Base-by-base conservation (phyloP, 2,329 filamentous ascomycete genomes). In the Nigrospora osmanthi region DNA sequence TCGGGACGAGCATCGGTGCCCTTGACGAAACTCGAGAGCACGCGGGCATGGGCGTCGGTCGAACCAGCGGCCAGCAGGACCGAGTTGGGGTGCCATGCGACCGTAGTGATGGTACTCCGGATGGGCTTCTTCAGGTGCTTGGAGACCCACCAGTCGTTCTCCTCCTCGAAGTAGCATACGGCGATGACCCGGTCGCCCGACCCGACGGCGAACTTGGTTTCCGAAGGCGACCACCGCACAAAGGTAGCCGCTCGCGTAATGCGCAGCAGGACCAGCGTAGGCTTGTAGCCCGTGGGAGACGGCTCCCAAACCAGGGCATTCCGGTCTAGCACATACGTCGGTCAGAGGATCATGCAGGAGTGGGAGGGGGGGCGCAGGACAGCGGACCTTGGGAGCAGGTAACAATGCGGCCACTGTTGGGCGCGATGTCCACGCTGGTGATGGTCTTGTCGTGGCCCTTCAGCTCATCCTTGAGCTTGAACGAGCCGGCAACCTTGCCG, bases 91-190 rank as follows among this genome's bases (percentile, higher is more conserved):
- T 98, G 93, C 93, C 93, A 98, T 46, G 85, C 84, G 38, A 98
- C 81, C 14, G 87, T 89, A 45, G 93, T 97, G 58, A 98, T 91
- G 46, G 93, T 98, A 64, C 89, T 95, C 54, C 91, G 87, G 58
- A 98, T 95, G 16, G 93, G 93, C 78, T 97, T 98, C 81, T 97
- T 97, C 61, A 98, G 71, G 69, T 98, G 93, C 76, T 98, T 98
- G 34, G 90, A 96, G 36, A 98, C 91, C 93, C 93, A 98, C 93
- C 93, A 98, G 73, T 98, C 90, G 68, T 98, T 96, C 68, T 98
- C 93, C 65, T 95, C 88, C 63, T 98, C 93, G 58, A 98, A 98
- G 73, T 97, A 97, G 76, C 93, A 98, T 56, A 97, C 80, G 35
- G 93, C 89, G 58, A 98, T 95, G 53, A 95, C 86, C 52, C 93